These are phyloP conservation scores for Seiridium cupressi DNA, from an alignment of 2,329 filamentous ascomycete genomes.

Conservation along the genomic window DNA sequence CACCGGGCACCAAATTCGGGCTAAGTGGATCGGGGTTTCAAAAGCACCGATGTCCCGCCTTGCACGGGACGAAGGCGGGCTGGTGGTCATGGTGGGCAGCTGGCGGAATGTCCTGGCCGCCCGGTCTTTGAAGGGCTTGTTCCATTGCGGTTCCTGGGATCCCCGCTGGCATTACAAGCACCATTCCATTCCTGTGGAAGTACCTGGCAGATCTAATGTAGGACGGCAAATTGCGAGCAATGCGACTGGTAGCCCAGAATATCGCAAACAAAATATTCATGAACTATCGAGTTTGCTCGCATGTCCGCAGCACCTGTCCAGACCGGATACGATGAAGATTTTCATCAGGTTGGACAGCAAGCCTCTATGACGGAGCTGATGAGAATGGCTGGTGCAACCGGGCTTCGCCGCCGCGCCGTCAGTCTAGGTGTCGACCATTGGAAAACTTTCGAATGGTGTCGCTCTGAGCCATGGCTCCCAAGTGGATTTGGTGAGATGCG, in stretches of 20 bases:
- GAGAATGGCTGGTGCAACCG: background rate
- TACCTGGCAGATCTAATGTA: background rate
- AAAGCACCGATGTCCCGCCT: background rate
- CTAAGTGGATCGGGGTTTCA: background rate
- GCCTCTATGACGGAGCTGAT: slow-evolving; percentile 4
- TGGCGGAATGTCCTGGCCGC: background rate
- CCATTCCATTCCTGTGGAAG: background rate
- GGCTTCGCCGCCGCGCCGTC: background rate
- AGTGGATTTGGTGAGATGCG: background rate
- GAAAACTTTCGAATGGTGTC: background rate
- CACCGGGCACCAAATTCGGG: background rate
- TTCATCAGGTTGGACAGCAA: background rate
- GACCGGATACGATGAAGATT: background rate
- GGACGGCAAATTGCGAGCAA: background rate
- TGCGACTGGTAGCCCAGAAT: background rate
- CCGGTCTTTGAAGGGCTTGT: background rate
- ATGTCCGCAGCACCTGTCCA: too few relatives aligned
- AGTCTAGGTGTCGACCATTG: background rate
- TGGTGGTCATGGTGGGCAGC: background rate
- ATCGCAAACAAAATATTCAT: too few relatives aligned
- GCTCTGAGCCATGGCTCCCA: background rate
- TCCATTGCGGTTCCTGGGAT: too few relatives aligned
- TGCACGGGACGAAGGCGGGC: background rate
- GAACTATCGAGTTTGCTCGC: too few relatives aligned
- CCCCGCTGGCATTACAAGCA: background rate